A percentile compares a stretch with the other conserved stretches of the same genome.
These are phyloP conservation scores for Ailanthus altissimus DNA, from an alignment of 345 rosid species.

Conservation along the genomic window DNA sequence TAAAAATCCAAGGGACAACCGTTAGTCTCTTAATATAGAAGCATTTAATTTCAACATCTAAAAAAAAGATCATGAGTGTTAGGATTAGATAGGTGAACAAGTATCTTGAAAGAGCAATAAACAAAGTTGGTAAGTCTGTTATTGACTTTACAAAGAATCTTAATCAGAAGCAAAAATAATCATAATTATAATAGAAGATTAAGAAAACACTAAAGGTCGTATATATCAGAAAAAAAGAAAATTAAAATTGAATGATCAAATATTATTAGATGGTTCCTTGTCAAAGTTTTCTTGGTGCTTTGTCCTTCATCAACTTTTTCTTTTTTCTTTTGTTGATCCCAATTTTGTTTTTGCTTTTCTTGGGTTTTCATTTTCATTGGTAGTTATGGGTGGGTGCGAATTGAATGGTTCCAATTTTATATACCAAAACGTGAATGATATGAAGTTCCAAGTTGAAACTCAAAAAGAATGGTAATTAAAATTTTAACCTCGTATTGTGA, in stretches of 20 bases:
- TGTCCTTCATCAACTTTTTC: neutral
- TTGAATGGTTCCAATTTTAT: neutral
- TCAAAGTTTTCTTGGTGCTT: constrained; percentile 14
- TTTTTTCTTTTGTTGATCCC: neutral
- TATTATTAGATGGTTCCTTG: constrained; percentile 10
- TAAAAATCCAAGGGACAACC: neutral
- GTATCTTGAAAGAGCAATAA: constrained; percentile 25
- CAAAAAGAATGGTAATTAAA: neutral
- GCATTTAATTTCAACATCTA: constrained; percentile 10
- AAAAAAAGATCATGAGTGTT: neutral
- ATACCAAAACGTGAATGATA: neutral
- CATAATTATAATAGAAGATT: too few species aligned
- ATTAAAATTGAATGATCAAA: constrained; percentile 4
- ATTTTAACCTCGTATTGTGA: neutral
- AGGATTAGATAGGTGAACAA: constrained; percentile 50
- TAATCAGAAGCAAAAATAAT: neutral
- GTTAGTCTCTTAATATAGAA: constrained; percentile 32
- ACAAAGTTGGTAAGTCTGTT: constrained; percentile 56
- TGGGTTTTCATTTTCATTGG: constrained; percentile 34
- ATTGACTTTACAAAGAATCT: constrained; percentile 38
- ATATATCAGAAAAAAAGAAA: neutral
- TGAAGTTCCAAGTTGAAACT: neutral
- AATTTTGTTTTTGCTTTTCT: constrained; percentile 16
- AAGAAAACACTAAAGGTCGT: neutral
- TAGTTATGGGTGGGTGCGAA: constrained; percentile 29